Percentiles rank a stretch among this genome's conserved stretches.
Evolutionary conservation across 2,329 filamentous ascomycete genomes (phyloP).

Genomic region (Sporothrix sp.): DNA sequence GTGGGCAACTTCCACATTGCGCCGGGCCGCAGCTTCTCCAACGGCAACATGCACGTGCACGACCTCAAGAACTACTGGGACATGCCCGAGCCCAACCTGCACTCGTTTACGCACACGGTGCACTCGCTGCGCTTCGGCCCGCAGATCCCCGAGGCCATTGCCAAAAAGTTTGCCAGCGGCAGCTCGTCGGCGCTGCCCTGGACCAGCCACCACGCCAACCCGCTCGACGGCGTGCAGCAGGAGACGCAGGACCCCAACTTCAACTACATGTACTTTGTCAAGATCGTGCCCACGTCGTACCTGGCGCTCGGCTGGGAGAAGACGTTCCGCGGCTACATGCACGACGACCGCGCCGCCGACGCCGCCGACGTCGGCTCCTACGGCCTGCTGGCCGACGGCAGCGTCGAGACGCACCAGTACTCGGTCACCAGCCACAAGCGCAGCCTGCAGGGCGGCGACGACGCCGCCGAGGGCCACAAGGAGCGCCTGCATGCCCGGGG

Average conservation of each 20-base stretch:
- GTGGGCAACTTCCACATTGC: slow-evolving; percentile 98
- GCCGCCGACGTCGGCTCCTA: slow-evolving; percentile 58
- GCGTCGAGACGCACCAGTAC: slow-evolving; percentile 96
- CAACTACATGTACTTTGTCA: slow-evolving; percentile 99
- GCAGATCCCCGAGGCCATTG: slow-evolving; percentile 66
- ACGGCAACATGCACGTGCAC: slow-evolving; percentile 94
- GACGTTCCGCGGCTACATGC: slow-evolving; percentile 31
- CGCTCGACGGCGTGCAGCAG: slow-evolving; percentile 73
- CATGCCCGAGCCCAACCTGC: slow-evolving; percentile 53
- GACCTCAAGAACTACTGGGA: slow-evolving; percentile 95
- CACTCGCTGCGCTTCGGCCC: slow-evolving; percentile 90
- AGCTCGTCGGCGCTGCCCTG: slow-evolving; percentile 42
- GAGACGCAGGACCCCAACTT: slow-evolving; percentile 69
- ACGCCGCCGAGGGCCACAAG: slow-evolving; percentile 78
- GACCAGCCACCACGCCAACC: slow-evolving; percentile 88
- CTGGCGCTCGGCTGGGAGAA: slow-evolving; percentile 83
- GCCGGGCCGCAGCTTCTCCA: slow-evolving; percentile 90
- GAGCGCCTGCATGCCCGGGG: slow-evolving; percentile 82
- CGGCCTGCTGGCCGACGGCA: slow-evolving; percentile 59
- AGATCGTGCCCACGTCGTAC: slow-evolving; percentile 94
- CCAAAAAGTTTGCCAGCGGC: slow-evolving; percentile 43
- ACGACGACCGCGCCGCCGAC: slow-evolving; percentile 28
- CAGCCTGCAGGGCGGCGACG: slow-evolving; percentile 73
- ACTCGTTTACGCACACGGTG: slow-evolving; percentile 83
- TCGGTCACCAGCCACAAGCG: slow-evolving; percentile 95